Evolutionary conservation across 2,329 filamentous ascomycete genomes (phyloP), one percentile per base, ranked within the genome.

Genomic region (Talaromyces pinophilus): DNA sequence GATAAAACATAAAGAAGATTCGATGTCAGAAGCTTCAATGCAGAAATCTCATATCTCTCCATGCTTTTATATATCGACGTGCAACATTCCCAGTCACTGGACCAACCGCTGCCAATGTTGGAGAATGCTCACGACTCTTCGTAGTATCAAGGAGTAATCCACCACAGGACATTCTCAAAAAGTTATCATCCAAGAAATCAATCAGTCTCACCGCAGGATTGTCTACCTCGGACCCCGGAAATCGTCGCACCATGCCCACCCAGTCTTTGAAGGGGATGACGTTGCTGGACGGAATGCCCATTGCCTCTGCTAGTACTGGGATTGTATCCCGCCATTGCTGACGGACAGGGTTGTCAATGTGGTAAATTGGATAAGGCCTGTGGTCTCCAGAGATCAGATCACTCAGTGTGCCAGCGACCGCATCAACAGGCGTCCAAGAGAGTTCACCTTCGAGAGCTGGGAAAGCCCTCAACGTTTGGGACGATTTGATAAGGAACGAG

Each of bases 401-500:
- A 2, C 52, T 67, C 3, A 78, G 54, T 0, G 73, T 71, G 6
- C 62, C 71, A 0, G 80, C 80, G 1, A 79, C 73, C 28, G 73
- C 72, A 66, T 85, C 75, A 5, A 85, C 83, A 0, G 83, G 81
- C 0, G 73, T 76, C 84, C 84, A 86, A 4, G 68, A 79, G 0
- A 84, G 62, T 1, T 64, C 46, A 0, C 82, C 82, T 0, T 75
- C 57, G 1, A 84, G 66, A 22, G 79, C 75, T 0, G 84, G 83
- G 7, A 83, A 69, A 0, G 72, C 76, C 0, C 74, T 72, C 0
- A 86, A 67, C 0, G 79, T 80, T 68, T 86, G 82, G 0, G 81
- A 79, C 0, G 81, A 83, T 71, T 85, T 85, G 59, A 85, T 71
- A 22, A 87, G 64, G 67, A 84, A 84, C 0, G 76, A 70, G 17